Evolutionary conservation across 768 basidiomycete species (phyloP), one percentile per base, ranked within the genome.

Genomic region (Suillus clintonianus): DNA sequence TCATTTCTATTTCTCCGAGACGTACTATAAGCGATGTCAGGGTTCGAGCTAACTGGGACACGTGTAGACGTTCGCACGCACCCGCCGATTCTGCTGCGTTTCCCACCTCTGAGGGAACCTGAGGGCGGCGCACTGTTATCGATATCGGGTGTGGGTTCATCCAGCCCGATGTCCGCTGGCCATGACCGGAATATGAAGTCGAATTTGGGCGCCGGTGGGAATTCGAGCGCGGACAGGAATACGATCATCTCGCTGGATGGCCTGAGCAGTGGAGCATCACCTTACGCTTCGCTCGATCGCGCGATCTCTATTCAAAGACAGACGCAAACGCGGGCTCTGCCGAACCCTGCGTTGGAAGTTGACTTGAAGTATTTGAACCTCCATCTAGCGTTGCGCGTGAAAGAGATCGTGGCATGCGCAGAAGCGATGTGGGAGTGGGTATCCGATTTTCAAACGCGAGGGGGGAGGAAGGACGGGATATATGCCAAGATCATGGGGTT

Each of bases 361-460:
- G 90, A 91, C 72, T 65, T 86, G 56, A 79, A 82, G 61, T 80
- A 83, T 9, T 74, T 90, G 53, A 88, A 89, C 69, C 72, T 90
- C 63, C 89, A 89, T 73, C 79, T 92, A n/a, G 77, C 82, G 19
- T 62, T 86, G 66, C 81, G 88, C 15, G 83, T 83, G 10, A 80
- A 83, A 62, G 90, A 90, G 71, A 80, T 91, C n/a, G 67, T 91
- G 15, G 89, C 82, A 9, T 91, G 89, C 68, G 80, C 86, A 0
- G 91, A 92, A 74, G 80, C 86, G 36, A 92, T 92, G 89, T 92
- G 91, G 91, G 89, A 89, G 61, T 91, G 86, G 85, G 82, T 91
- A 4, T 69, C 77, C 24, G 82, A 82, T 30, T 82, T 82, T 64
- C 86, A 87, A 76, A 70, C 66, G 14, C 64, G 41, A 53, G 63